Conservation (phyloP, 148 eudicot species). For the Dysphania ambrosioides region DNA sequence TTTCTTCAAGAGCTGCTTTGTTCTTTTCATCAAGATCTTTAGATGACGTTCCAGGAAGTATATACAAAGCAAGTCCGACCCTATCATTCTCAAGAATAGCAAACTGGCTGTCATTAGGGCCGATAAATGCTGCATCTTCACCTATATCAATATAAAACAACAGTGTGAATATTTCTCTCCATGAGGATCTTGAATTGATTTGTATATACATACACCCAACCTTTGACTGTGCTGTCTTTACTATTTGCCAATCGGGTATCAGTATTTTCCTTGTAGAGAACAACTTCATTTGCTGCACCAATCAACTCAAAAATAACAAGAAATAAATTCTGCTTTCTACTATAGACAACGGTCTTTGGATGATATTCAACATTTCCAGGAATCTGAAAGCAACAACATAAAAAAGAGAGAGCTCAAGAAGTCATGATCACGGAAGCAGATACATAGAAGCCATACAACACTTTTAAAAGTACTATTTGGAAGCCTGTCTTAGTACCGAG, state of each 20-base stretch:
- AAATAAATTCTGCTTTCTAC: conserved; percentile 86
- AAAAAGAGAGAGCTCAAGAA: conserved; percentile 10
- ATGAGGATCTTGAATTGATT: conserved; percentile 10
- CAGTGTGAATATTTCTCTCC: conserved; percentile 6
- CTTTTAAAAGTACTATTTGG: background rate
- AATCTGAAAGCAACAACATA: conserved; percentile 53
- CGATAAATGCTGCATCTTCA: conserved; percentile 91
- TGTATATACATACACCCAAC: conserved; percentile 31
- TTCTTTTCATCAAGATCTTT: conserved; percentile 59
- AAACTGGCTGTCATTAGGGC: conserved; percentile 77
- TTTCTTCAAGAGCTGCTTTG: conserved; percentile 52
- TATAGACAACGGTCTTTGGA: conserved; percentile 61
- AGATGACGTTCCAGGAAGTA: conserved; percentile 69
- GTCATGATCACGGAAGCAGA: conserved; percentile 17
- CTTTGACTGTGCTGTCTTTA: conserved; percentile 74
- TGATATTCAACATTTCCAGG: conserved; percentile 74
- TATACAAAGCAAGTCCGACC: conserved; percentile 72
- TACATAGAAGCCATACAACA: background rate
- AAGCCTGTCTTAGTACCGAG: conserved; percentile 43
- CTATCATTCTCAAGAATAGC: conserved; percentile 93
- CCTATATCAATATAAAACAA: conserved; percentile 41
- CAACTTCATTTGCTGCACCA: conserved; percentile 71
- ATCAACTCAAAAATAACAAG: conserved; percentile 77
- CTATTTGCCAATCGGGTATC: conserved; percentile 61
- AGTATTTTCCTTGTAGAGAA: conserved; percentile 86